A percentile compares a stretch with the other conserved stretches of the same genome.
Evolutionary conservation across 306 rosid genomes (phyloP).

Genomic region (Pueraria montana): DNA sequence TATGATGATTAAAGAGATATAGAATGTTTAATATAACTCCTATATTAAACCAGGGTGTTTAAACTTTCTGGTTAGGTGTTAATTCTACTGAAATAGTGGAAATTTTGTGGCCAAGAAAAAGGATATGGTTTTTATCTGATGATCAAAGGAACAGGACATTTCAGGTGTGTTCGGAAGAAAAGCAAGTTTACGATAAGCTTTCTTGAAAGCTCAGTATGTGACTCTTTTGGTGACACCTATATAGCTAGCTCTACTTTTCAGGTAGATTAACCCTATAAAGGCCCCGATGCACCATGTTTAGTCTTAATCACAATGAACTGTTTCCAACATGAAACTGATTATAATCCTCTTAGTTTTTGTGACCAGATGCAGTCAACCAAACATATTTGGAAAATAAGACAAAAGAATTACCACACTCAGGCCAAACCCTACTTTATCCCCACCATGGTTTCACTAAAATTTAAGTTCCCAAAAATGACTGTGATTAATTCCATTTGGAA

Average conservation of each 20-base stretch:
- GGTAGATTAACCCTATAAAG: conserved; percentile 44
- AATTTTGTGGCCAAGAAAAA: conserved; percentile 14
- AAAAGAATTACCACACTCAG: conserved; percentile 35
- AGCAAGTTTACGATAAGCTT: conserved; percentile 36
- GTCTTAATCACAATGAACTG: conserved; percentile 38
- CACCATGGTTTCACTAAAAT: conserved; percentile 39
- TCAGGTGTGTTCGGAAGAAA: conserved; percentile 51
- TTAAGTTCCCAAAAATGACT: conserved; percentile 8
- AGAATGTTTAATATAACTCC: background rate
- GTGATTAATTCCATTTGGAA: background rate
- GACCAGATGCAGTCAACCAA: conserved; percentile 41
- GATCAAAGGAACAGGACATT: conserved; percentile 36
- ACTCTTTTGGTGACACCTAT: conserved; percentile 46
- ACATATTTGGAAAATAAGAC: background rate
- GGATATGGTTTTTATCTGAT: background rate
- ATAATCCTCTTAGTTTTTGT: conserved; percentile 10
- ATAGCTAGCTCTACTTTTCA: conserved; percentile 46
- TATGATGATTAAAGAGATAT: background rate
- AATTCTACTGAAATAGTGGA: conserved; percentile 24
- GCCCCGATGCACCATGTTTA: conserved; percentile 18
- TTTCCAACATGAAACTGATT: conserved; percentile 42
- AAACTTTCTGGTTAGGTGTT: background rate
- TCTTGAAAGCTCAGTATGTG: conserved; percentile 58
- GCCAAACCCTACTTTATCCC: conserved; percentile 47
- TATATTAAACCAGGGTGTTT: background rate